Conservation (phyloP, 495 filamentous ascomycete genomes). For the Xylaria castorea region DNA sequence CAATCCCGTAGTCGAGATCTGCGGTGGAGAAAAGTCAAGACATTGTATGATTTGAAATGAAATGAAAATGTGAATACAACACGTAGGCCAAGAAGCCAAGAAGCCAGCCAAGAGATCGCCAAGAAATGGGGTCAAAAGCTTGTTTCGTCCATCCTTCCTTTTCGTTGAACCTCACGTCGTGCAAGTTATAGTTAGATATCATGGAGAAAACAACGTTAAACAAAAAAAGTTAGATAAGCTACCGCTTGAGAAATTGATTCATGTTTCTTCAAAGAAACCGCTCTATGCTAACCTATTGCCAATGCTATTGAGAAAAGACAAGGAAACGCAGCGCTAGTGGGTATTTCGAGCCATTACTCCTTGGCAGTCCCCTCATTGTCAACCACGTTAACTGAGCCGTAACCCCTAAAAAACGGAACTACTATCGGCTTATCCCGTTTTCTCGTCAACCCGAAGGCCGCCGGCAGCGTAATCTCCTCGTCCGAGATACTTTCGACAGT, state of each 20-base stretch:
- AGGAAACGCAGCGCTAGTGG: not conserved
- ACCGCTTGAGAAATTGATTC: not conserved
- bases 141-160: slow-evolving; percentile 30
- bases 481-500: not conserved
- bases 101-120: slow-evolving; percentile 43
- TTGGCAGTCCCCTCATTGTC: not conserved
- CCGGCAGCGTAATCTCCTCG: not conserved
- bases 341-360: not conserved
- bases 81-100: slow-evolving; percentile 19
- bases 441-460: not conserved
- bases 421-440: not conserved
- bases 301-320: not conserved
- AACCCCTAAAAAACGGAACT: not conserved
- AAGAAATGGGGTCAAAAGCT: slow-evolving; percentile 41
- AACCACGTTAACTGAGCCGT: not conserved
- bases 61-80: not conserved
- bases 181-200: not conserved
- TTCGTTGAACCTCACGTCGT: slow-evolving; percentile 14
- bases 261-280: not conserved
- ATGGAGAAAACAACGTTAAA: not conserved
- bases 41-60: not conserved
- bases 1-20: not conserved
- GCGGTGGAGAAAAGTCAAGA: not conserved
- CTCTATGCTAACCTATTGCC: not conserved
- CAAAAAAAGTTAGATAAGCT: not conserved